Evolutionary conservation across 2,329 filamentous ascomycete species (phyloP).

Genomic region (Cladosporium sphaerospermum): DNA sequence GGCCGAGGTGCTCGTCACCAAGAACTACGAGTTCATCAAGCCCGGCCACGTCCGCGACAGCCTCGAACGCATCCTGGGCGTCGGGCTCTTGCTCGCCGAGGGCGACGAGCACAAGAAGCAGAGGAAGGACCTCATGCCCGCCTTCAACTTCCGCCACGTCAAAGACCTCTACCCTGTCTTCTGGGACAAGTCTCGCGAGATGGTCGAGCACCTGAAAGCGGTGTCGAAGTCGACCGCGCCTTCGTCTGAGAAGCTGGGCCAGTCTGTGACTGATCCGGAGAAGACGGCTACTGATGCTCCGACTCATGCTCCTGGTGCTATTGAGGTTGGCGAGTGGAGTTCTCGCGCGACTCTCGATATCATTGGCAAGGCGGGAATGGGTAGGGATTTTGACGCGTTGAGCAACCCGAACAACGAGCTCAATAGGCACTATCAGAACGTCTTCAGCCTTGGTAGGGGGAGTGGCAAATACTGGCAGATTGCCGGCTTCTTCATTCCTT

Average conservation of each 20-base stretch:
- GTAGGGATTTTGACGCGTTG: constrained; percentile 50
- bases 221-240: constrained; percentile 26
- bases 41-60: constrained; percentile 42
- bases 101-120: constrained; percentile 79
- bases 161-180: constrained; percentile 46
- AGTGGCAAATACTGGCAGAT: constrained; percentile 51
- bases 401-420: constrained; percentile 47
- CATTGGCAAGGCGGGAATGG: constrained; percentile 52
- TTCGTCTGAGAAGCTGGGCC: not conserved
- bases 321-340: constrained; percentile 42
- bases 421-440: constrained; percentile 45
- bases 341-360: constrained; percentile 52
- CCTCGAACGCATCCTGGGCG: constrained; percentile 60
- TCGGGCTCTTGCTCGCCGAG: constrained; percentile 72
- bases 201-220: constrained; percentile 28
- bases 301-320: constrained; percentile 29
- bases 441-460: constrained; percentile 44
- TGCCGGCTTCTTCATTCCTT: constrained; percentile 41
- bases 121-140: constrained; percentile 43
- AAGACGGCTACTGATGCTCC: constrained; percentile 6
- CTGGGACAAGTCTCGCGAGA: constrained; percentile 43
- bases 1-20: constrained; percentile 44
- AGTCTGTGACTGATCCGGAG: not conserved
- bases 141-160: constrained; percentile 45
- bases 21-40: constrained; percentile 45